phyloP scores from a whole-genome alignment of 208 protist genomes.

The Wallacemonas sp. region DNA sequence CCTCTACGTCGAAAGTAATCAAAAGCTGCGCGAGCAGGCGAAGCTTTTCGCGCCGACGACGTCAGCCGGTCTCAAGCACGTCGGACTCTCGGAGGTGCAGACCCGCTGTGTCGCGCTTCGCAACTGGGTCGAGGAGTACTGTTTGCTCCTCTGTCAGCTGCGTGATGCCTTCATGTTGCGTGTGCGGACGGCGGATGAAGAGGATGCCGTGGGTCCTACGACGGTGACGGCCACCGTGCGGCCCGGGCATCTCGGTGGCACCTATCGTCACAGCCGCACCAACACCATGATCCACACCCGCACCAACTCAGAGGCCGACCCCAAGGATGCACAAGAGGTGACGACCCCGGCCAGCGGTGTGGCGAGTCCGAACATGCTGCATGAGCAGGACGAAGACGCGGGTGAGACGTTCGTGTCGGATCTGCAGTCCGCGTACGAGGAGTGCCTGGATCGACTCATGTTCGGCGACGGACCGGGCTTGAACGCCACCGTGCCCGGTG shows the following conservation, averaged over 20 bases:
- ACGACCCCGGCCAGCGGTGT: neutral
- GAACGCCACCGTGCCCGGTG: neutral
- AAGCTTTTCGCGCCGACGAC: conserved; percentile 7
- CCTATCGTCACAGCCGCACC: neutral
- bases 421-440: conserved; percentile 52
- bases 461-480: conserved; percentile 3
- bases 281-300: conserved; percentile 12
- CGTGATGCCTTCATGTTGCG: conserved; percentile 43
- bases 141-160: conserved; percentile 49
- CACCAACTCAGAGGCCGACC: conserved; percentile 21
- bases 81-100: conserved; percentile 43
- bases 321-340: neutral
- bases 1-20: conserved; percentile 36
- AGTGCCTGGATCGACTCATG: conserved; percentile 25
- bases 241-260: neutral
- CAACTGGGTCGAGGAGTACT: conserved; percentile 52
- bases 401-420: conserved; percentile 38
- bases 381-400: conserved; percentile 14
- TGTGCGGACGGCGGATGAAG: neutral
- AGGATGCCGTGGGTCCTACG: neutral
- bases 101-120: conserved; percentile 41
- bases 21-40: conserved; percentile 24
- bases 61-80: conserved; percentile 26
- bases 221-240: neutral
- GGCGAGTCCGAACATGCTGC: conserved; percentile 5